Evolutionary conservation across 352 stramenopile species (phyloP), one percentile per base, ranked within the genome.

Genomic region (Phytopythium montanum): DNA sequence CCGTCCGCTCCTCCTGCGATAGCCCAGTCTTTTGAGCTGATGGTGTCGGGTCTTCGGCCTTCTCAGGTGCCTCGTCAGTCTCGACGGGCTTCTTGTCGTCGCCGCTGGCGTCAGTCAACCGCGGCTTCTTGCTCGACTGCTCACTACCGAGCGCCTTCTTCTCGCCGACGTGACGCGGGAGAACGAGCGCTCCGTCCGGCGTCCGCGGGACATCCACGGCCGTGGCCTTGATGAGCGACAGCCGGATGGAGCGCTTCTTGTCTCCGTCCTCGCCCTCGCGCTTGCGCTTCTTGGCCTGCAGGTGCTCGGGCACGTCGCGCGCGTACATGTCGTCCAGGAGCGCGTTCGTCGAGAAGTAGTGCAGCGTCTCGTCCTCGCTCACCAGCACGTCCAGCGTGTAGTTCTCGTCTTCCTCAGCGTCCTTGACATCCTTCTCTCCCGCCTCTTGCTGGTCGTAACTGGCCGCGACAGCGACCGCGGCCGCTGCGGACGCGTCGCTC

Each of bases 331-430:
- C 62, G 54, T 93, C 84, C 10, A 78, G 85, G 39, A 82, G 50
- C 1, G 78, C 42, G 56, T 92, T 83, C 1, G 86, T 94, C 44
- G 62, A 73, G 56, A 95, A 94, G 54, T 90, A 79, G 54, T 90
- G 84, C 79, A 94, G 88, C 26, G 66, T 81, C 6, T 60, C 62
- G 52, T 94, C 82, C 65, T 94, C 77, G 31, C 72, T 80, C 21
- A 89, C 76, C 1, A 95, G 63, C 45, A 95, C 84, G 59, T 95
- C 84, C 21, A 94, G 66, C 53, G 66, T 85, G 54, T 79, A 91
- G 34, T 66, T 73, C 21, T 89, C 75, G 19, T 79, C 70, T 1
- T 87, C 76, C 54, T 73, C 65, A n/a, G n/a, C n/a, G n/a, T n/a
- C n/a, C n/a, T n/a, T n/a, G n/a, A n/a, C n/a, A 1, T 81, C 66